Evolutionary conservation across 495 filamentous ascomycete species (phyloP), one percentile per base, ranked within the genome.

Genomic region (Friedmanniomyces simplex): DNA sequence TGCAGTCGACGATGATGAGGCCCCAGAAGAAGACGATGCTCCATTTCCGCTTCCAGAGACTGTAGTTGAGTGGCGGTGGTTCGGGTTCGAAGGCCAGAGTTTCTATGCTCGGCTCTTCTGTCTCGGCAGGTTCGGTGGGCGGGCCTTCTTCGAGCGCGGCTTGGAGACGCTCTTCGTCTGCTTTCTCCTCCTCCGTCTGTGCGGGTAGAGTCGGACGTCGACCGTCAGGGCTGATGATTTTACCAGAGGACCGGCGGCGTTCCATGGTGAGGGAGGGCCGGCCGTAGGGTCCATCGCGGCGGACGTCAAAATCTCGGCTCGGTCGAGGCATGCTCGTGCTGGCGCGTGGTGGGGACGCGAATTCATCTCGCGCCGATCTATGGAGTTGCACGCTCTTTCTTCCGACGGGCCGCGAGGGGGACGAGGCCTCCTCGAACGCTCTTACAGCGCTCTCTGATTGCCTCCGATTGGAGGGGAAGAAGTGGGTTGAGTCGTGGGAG

Each of bases 21-120:
- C 64, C 71, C 81, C 81, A 84, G 68, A 84, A 83, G 25, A 80
- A 63, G 20, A 72, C 63, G 61, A 83, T 82, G 34, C 73, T 68
- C 66, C 71, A 74, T 56, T 80, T 81, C 24, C 80, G 71, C n/a
- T 72, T 66, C 25, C 71, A 73, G 21, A 83, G 64, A 5, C 74
- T 75, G 65, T 82, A 83, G 28, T 81, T 78, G 20, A 84, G 74
- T 14, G 73, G 71, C 34, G 79, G 80, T 37, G 79, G 80, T 32
- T 54, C 60, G 2, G 59, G 57, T 36, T 58, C 62, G 59, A 73
- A 69, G 56, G 63, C 61, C 25, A 57, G 18, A 14, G 57, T 60
- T 21, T 54, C 54, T 4, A 50, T 26, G 32, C 59, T 57, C 42
- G 41, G 25, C 6, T 20, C 41, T 22, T 49, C 41, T 6, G 14